Evolutionary conservation across 495 filamentous ascomycete species (phyloP), one percentile per base, ranked within the genome.

Genomic region (Evernia prunastri): DNA sequence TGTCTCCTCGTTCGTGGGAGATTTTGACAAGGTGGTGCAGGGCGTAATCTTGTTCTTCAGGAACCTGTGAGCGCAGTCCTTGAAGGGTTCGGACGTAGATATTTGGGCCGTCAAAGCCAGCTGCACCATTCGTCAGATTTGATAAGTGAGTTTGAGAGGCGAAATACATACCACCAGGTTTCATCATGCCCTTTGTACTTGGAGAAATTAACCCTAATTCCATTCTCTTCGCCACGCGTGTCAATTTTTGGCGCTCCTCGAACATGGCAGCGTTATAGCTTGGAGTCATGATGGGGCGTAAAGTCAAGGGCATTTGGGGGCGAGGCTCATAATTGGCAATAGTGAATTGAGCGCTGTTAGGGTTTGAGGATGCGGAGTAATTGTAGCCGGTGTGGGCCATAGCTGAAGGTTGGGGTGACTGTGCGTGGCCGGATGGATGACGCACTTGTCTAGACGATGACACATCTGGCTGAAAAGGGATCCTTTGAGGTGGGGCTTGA

Each of bases 21-120:
- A 96, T 96, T 72, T 96, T 94, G 63, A 97, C 92, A 17, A 99
- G 78, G 71, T 97, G 93, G 63, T 91, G 90, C 23, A 97, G 76
- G 0, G 90, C 91, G 73, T 92, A 97, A 33, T 90, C 86, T 65
- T 96, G 87, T 70, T 99, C 94, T 29, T 85, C 84, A 18, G 82
- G 80, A 33, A 96, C 85, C 0, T 86, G 85, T 35, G 90, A 95
- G 60, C 88, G 89, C 53, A 99, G 80, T 0, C 92, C 86, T 60
- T 79, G 81, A 54, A 93, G 84, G 59, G 89, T 91, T 13, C 92
- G 86, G 60, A 92, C 87, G 69, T 96, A 97, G 58, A 97, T 96
- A 72, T 93, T 91, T 7, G 88, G 88, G 13, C 88, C 88, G 56
- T 87, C 81, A 63, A 84, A 86, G 7, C 80, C 82, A 59, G 80